Conservation (phyloP, 176 grass and related monocot species). For the Lolium rigidum region DNA sequence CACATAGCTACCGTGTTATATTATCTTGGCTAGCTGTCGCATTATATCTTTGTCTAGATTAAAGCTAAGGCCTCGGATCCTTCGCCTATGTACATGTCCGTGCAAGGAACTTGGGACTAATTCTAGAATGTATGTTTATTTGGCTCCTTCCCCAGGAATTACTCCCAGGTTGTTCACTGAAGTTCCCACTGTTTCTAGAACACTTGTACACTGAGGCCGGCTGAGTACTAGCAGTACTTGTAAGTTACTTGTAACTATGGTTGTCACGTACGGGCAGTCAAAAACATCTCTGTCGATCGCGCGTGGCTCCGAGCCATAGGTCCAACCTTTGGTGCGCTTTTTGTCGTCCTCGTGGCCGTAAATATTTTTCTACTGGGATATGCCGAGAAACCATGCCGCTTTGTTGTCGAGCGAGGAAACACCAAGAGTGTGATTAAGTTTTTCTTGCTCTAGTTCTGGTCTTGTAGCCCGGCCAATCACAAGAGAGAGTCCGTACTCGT, state of each 20-base stretch:
- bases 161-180: not conserved
- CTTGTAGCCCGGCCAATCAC: not conserved
- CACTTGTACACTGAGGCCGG: not conserved
- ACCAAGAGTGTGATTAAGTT: conserved; percentile 20
- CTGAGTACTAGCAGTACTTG: conserved; percentile 6
- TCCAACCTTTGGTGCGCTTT: conserved; percentile 21
- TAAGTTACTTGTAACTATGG: conserved; percentile 32
- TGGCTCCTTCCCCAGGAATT: conserved; percentile 17
- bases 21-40: conserved; percentile 39
- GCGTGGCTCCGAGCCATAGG: not conserved
- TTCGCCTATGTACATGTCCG: conserved; percentile 21
- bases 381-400: conserved; percentile 47
- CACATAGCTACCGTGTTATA: not conserved
- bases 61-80: conserved; percentile 32
- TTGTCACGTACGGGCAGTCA: conserved; percentile 34
- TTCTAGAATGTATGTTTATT: conserved; percentile 35
- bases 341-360: conserved; percentile 30
- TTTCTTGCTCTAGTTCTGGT: conserved; percentile 34
- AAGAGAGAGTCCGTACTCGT: conserved; percentile 16
- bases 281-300: conserved; percentile 40
- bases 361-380: conserved; percentile 24
- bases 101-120: not conserved
- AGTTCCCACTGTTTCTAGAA: conserved; percentile 7
- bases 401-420: not conserved
- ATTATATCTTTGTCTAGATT: conserved; percentile 1